Conservation (phyloP, 2,329 filamentous ascomycete species). For the Aspergillus carbonarius region DNA sequence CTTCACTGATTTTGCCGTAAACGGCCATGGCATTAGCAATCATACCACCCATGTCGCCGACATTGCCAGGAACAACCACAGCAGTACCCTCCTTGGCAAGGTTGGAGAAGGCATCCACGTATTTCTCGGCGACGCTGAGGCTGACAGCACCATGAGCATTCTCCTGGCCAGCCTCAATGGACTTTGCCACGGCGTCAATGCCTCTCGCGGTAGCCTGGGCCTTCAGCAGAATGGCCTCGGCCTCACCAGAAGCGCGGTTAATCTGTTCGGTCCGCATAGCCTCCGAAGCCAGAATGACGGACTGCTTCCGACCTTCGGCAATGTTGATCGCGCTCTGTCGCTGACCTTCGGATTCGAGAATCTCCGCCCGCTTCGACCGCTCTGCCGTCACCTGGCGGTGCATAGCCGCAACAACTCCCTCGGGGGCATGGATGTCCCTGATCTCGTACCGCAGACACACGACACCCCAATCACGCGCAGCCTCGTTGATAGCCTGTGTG, state of each 20-base stretch:
- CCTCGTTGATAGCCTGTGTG: conserved; percentile 97
- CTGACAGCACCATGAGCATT: conserved; percentile 82
- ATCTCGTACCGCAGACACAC: conserved; percentile 97
- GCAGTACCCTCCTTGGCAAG: conserved; percentile 94
- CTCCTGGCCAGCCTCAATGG: conserved; percentile 70
- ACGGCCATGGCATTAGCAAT: conserved; percentile 94
- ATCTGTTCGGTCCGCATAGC: conserved; percentile 87
- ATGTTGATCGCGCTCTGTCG: conserved; percentile 98
- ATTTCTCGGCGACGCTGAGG: conserved; percentile 91
- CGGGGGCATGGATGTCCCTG: conserved; percentile 93
- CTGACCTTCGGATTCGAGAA: conserved; percentile 95
- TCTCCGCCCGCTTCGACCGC: conserved; percentile 95
- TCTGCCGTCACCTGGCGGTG: conserved; percentile 97
- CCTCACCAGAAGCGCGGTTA: conserved; percentile 88
- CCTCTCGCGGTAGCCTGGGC: conserved; percentile 82
- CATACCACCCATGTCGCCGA: conserved; percentile 94
- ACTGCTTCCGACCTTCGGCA: conserved; percentile 95
- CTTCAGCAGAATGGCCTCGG: conserved; percentile 85
- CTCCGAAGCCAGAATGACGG: conserved; percentile 92
- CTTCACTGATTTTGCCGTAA: conserved; percentile 86
- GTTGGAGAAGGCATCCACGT: conserved; percentile 90
- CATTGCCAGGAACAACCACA: conserved; percentile 93
- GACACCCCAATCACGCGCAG: conserved; percentile 94
- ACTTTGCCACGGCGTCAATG: conserved; percentile 78
- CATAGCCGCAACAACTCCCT: conserved; percentile 93